These are phyloP conservation scores for Malassezia psittaci DNA, from an alignment of 1,284 basidiomycete species.

Conservation along the genomic window DNA sequence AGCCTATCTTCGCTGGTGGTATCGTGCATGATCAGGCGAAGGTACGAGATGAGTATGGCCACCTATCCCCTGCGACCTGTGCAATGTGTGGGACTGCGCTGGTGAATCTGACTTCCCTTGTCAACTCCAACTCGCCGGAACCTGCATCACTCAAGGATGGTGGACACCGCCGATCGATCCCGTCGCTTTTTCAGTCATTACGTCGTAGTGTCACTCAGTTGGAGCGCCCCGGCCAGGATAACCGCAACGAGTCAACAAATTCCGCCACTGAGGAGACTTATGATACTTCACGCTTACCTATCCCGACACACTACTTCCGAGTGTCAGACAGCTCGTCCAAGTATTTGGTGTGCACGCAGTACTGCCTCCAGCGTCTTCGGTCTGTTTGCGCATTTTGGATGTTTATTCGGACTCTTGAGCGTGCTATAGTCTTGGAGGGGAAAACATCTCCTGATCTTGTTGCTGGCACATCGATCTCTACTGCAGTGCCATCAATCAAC, in stretches of 20 bases:
- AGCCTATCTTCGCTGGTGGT: constrained; percentile 60
- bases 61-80: constrained; percentile 36
- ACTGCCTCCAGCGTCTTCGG: constrained; percentile 37
- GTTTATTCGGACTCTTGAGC: constrained; percentile 40
- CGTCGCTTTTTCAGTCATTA: constrained; percentile 12
- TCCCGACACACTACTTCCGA: constrained; percentile 46
- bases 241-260: background rate
- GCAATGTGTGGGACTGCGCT: constrained; percentile 37
- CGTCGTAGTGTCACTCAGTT: constrained; percentile 3
- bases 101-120: constrained; percentile 36
- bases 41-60: constrained; percentile 28
- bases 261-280: background rate
- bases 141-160: background rate
- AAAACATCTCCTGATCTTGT: constrained; percentile 29
- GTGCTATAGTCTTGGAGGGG: constrained; percentile 42
- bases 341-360: constrained; percentile 42
- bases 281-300: constrained; percentile 18
- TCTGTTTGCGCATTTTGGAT: constrained; percentile 44
- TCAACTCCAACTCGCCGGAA: background rate
- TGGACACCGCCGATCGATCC: constrained; percentile 4
- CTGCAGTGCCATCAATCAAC: background rate
- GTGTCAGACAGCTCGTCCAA: constrained; percentile 33
- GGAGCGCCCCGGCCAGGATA: background rate
- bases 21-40: constrained; percentile 29
- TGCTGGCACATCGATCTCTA: constrained; percentile 1